Evolutionary conservation across 306 rosid species (phyloP).

Genomic region (Albizia julibrissin): DNA sequence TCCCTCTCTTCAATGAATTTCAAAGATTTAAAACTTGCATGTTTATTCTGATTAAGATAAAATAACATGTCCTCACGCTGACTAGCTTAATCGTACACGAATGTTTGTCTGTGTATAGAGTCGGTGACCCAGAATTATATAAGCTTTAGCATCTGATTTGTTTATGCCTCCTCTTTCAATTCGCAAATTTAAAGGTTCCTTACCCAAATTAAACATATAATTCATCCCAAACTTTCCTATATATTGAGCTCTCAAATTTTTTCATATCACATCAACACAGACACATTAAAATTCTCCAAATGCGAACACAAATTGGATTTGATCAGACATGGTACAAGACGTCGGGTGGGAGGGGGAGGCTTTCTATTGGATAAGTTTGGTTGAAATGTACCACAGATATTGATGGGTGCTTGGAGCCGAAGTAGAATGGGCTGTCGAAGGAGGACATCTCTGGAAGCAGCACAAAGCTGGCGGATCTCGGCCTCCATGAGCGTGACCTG

Average conservation of each 20-base stretch:
- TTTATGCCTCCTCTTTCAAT: background rate
- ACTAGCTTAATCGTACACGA: background rate
- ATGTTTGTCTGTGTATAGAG: background rate
- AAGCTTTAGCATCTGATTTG: background rate
- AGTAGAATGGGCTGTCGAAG: constrained; percentile 44
- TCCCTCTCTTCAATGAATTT: background rate
- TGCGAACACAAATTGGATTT: background rate
- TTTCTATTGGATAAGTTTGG: background rate
- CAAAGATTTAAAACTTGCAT: background rate
- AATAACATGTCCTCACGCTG: too few species aligned
- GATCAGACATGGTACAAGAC: background rate
- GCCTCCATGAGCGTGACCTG: constrained; percentile 43
- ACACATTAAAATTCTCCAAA: background rate
- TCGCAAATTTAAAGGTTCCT: background rate
- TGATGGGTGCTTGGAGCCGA: constrained; percentile 47
- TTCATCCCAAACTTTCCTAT: background rate
- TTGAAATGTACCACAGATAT: constrained; percentile 35
- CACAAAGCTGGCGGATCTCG: constrained; percentile 45
- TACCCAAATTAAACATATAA: background rate
- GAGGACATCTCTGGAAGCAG: constrained; percentile 39
- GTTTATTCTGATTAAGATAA: background rate
- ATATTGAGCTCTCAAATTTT: background rate
- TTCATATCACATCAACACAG: background rate
- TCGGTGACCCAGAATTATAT: background rate
- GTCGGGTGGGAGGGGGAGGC: background rate